Conservation (phyloP, 2,329 filamentous ascomycete species). For the Nemania sp. region DNA sequence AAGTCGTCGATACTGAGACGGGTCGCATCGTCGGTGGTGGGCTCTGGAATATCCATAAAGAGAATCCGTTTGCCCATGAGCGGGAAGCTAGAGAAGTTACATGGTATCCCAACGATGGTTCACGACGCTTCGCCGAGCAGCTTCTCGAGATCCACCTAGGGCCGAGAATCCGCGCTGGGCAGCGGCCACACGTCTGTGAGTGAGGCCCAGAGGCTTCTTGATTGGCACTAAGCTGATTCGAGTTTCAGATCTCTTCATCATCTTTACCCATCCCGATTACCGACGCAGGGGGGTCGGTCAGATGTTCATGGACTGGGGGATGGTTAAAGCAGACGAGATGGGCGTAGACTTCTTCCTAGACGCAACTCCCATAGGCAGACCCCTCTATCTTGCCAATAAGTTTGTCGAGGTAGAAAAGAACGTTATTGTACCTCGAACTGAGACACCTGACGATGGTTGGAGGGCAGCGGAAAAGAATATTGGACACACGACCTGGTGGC, state of each 20-base stretch:
- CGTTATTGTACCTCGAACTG: neutral
- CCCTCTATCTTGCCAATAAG: neutral
- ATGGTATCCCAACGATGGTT: conserved; percentile 39
- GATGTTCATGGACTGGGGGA: conserved; percentile 31
- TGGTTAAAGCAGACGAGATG: conserved; percentile 28
- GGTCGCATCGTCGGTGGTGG: conserved; percentile 9
- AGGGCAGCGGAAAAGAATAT: neutral
- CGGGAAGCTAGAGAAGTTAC: conserved; percentile 26
- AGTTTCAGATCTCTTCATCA: conserved; percentile 5
- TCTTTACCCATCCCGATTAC: conserved; percentile 33
- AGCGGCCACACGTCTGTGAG: conserved; percentile 32
- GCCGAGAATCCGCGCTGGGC: conserved; percentile 24
- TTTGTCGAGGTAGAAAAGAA: neutral
- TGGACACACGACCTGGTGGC: neutral
- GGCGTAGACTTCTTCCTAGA: conserved; percentile 10
- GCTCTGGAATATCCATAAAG: conserved; percentile 29
- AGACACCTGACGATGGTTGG: neutral
- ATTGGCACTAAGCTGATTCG: no score
- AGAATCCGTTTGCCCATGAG: conserved; percentile 37
- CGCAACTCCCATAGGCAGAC: neutral
- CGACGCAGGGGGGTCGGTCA: conserved; percentile 28
- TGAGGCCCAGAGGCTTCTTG: no score
- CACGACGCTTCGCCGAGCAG: conserved; percentile 30
- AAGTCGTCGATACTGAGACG: conserved; percentile 13
- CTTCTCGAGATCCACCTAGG: conserved; percentile 5